Evolutionary conservation across 345 rosid genomes (phyloP).

Genomic region (Zanthoxylum bungeanum): DNA sequence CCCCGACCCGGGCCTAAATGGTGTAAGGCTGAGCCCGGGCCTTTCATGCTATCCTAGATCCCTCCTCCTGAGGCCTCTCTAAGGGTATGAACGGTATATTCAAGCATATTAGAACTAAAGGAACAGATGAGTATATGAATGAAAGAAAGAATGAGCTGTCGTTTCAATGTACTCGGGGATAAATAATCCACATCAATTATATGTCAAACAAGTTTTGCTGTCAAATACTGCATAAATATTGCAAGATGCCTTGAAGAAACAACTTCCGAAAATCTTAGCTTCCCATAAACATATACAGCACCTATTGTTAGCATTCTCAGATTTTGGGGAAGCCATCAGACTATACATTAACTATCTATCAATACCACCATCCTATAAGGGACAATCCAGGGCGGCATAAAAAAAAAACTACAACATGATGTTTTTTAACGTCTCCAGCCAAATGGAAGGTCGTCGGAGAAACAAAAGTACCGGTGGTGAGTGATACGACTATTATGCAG

Average conservation of each 20-base stretch:
- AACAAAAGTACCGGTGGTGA: background rate
- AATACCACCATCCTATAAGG: background rate
- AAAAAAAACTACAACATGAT: background rate
- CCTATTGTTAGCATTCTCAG: background rate
- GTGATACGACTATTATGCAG: no score
- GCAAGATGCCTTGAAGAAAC: background rate
- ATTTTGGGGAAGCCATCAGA: background rate
- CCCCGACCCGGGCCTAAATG: no score
- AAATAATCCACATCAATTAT: background rate
- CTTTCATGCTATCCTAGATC: no score
- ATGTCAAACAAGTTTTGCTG: background rate
- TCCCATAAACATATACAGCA: background rate
- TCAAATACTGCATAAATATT: background rate
- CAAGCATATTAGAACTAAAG: background rate
- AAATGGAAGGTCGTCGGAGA: background rate
- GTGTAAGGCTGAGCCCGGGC: no score
- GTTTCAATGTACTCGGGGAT: no score
- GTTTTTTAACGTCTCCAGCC: background rate
- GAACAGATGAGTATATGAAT: background rate
- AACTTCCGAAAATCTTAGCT: background rate
- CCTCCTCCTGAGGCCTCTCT: no score
- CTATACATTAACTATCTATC: constrained; percentile 6
- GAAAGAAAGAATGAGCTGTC: background rate
- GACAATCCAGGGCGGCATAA: background rate
- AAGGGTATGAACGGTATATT: background rate